A percentile compares a stretch with the other conserved stretches of the same genome.
Evolutionary conservation across 805 yeast species (phyloP).

Genomic region (Candida coleopterorum): DNA sequence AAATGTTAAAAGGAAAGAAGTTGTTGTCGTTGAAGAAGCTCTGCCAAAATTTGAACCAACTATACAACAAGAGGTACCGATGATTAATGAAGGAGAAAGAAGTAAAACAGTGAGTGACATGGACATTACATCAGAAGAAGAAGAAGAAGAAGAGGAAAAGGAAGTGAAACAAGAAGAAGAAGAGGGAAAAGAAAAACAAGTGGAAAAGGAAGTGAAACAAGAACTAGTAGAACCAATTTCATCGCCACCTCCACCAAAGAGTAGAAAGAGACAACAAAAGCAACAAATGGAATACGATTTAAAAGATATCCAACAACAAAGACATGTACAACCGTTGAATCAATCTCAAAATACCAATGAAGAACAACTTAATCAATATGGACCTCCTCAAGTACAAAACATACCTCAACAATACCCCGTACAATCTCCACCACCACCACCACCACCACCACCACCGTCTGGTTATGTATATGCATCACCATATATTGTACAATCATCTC

Average conservation of each 20-base stretch:
- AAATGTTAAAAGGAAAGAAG: constrained; percentile 3
- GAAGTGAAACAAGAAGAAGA: neutral
- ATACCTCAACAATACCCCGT: constrained; percentile 2
- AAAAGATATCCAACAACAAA: no score
- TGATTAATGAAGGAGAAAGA: constrained; percentile 3
- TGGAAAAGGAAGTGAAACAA: no score
- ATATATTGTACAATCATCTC: neutral
- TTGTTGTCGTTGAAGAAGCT: constrained; percentile 1
- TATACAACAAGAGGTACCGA: neutral
- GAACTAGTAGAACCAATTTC: no score
- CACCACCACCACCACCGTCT: neutral
- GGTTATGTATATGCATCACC: neutral
- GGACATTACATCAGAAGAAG: constrained; percentile 2
- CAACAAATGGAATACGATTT: no score
- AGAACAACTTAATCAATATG: neutral
- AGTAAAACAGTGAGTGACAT: constrained; percentile 1
- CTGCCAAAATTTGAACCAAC: neutral
- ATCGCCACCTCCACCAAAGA: no score
- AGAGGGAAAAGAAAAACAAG: neutral
- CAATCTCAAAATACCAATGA: neutral
- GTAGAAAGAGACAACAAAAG: no score
- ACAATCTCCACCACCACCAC: neutral
- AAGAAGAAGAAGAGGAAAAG: neutral
- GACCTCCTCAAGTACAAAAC: neutral
- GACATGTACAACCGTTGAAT: no score